Evolutionary conservation across 495 filamentous ascomycete genomes (phyloP).

Genomic region (Tricharina praecox): DNA sequence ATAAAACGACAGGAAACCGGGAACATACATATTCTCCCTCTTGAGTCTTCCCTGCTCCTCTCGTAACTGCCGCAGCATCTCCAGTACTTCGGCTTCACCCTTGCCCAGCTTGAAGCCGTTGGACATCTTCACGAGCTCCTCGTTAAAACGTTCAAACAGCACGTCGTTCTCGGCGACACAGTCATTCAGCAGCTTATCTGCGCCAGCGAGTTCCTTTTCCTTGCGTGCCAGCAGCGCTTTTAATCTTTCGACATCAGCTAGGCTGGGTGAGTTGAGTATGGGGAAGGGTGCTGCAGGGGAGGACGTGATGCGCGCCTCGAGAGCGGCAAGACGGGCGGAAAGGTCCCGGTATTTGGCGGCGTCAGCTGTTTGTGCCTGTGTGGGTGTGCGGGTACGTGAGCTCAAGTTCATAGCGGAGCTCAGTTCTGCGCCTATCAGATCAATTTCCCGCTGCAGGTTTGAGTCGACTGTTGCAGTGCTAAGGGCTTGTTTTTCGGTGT

Average conservation of each 20-base stretch:
- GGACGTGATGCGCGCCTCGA: constrained; percentile 37
- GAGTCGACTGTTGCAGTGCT: constrained; percentile 40
- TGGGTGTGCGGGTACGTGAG: constrained; percentile 17
- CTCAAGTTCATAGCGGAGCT: constrained; percentile 36
- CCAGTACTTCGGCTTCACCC: constrained; percentile 53
- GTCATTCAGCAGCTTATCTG: constrained; percentile 73
- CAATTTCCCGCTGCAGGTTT: constrained; percentile 56
- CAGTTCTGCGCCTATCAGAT: constrained; percentile 70
- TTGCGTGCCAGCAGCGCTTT: constrained; percentile 53
- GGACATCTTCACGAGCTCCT: constrained; percentile 68
- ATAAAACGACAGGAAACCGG: too few relatives aligned
- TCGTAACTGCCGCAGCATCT: constrained; percentile 44
- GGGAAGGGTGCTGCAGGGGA: too few relatives aligned
- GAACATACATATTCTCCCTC: constrained; percentile 57
- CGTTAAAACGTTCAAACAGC: constrained; percentile 82
- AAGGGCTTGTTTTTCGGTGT: constrained; percentile 59
- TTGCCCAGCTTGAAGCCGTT: constrained; percentile 50
- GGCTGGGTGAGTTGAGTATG: neutral
- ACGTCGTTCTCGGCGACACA: constrained; percentile 64
- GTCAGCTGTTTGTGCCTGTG: neutral
- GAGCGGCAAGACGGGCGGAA: constrained; percentile 37
- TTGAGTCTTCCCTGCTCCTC: constrained; percentile 55
- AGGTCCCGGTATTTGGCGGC: constrained; percentile 29
- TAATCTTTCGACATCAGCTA: constrained; percentile 31
- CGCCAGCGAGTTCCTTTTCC: constrained; percentile 65